phyloP scores from a whole-genome alignment of 2,329 filamentous ascomycete genomes.

The Apiospora arundinis region DNA sequence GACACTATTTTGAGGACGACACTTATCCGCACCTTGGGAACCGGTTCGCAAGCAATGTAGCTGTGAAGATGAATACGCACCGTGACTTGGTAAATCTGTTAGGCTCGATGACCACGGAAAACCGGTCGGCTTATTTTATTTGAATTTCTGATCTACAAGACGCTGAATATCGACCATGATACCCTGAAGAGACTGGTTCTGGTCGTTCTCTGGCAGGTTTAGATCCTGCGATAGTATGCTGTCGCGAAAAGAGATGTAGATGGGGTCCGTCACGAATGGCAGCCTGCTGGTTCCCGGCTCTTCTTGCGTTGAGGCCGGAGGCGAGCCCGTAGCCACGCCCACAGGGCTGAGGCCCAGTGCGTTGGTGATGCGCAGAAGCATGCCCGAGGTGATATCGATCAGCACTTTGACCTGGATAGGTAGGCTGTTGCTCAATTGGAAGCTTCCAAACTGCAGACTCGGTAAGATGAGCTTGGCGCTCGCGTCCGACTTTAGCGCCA shows the following conservation, averaged over 20 bases:
- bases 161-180: constrained; percentile 1
- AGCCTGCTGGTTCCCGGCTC: neutral
- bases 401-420: constrained; percentile 3
- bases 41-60: no score
- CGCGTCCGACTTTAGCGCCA: neutral
- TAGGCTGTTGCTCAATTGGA: neutral
- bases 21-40: no score
- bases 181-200: neutral
- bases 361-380: neutral
- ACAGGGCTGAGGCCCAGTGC: neutral
- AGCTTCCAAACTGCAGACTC: neutral
- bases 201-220: neutral
- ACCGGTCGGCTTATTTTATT: neutral
- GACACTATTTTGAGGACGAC: no score
- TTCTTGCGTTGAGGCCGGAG: neutral
- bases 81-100: no score
- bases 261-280: neutral
- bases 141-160: neutral
- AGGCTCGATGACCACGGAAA: neutral
- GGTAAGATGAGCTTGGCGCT: constrained; percentile 5
- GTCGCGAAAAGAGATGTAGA: neutral
- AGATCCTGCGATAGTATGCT: neutral
- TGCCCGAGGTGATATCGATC: neutral
- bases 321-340: neutral
- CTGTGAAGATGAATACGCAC: no score